Evolutionary conservation across 768 basidiomycete species (phyloP), one percentile per base, ranked within the genome.

Genomic region (Naganishia kalamii): DNA sequence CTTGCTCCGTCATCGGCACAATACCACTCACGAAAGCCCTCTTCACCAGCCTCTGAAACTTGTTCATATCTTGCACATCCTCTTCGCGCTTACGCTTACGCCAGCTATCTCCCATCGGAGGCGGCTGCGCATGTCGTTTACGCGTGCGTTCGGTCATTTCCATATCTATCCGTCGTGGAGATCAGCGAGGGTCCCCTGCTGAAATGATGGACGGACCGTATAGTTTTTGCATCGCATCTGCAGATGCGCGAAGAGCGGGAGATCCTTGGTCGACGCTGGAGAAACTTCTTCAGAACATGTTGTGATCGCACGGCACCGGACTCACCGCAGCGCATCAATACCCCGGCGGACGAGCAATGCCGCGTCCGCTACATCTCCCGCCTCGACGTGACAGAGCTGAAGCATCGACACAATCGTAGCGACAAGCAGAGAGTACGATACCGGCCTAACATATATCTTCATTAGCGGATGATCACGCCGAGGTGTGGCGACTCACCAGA

Each of bases 11-110:
- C 37, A 40, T 17, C 37, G 8, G 17, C 37, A 40, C 37, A 40
- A 40, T 17, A 5, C 3, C 32, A 52, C 51, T 19, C 32, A 52
- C 51, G 32, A 52, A 52, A 15, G 51, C 51, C 51, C 21, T 52
- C 19, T 52, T 52, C 51, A 52, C 51, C 51, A 52, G 33, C 32
- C 51, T 29, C 51, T 52, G 51, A 32, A 52, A 52, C 51, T 52
- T 52, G 51, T 52, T 52, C 30, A 52, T 4, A 21, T 52, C 51
- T n/a, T 52, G 51, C 51, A 32, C 51, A 10, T 52, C 51, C 12
- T 52, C 51, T 25, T 52, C 51, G 21, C 51, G 29, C 32, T 52
- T 52, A 32, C 51, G 51, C 21, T 52, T 52, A 2, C 51, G 30
- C 51, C 51, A 52, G 21, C 51, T 52, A n/a, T 23, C 35, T 4